Base-by-base conservation (phyloP, 768 basidiomycete species). In the Rhodotorula paludigena region DNA sequence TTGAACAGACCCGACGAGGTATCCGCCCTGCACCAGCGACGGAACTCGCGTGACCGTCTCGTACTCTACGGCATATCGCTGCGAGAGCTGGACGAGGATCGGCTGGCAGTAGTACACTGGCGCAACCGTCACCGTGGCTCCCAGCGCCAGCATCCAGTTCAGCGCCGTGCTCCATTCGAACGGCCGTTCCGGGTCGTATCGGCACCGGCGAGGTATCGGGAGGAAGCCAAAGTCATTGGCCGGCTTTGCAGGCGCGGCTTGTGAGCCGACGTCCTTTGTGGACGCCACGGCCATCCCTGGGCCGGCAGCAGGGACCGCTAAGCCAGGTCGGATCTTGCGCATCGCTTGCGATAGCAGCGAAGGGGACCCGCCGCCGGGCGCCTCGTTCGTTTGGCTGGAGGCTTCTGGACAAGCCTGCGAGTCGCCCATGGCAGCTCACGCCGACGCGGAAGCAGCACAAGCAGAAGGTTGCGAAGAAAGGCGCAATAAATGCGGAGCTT, bases 151-250 rank as follows among this genome's bases (percentile, higher is more conserved):
- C 1, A 80, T 59, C 52, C 77, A 52, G 57, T 78, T 79, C 21
- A 71, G 63, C 15, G 42, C 16, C 18, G 64, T 12, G 1, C 64
- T 69, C 33, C 76, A 75, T 15, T 42, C 28, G 60, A 74, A 75
- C 3, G 73, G 58, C 21, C 49, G 44, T 5, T 59, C 58, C 10
- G 71, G 63, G 54, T 73, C 74, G 72, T 78, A 74, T 23, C 75
- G 71, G 15, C 72, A 51, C 11, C 59, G 64, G 25, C 60, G 68
- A 0, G 80, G 80, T 20, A 80, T 78, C 5, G 79, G 80, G 12
- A 80, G 55, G 67, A 80, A 76, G 32, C 78, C 78, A 57, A 79
- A 78, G 66, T 80, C 78, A n/a, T 9, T n/a, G n/a, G n/a, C 2
- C 25, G 48, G 51, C 51, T 33, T 53, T 3, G 12, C 20, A 7